These are phyloP conservation scores for Linnemannia schmuckeri DNA, from an alignment of 192 early-diverging fungal species.

Conservation along the genomic window DNA sequence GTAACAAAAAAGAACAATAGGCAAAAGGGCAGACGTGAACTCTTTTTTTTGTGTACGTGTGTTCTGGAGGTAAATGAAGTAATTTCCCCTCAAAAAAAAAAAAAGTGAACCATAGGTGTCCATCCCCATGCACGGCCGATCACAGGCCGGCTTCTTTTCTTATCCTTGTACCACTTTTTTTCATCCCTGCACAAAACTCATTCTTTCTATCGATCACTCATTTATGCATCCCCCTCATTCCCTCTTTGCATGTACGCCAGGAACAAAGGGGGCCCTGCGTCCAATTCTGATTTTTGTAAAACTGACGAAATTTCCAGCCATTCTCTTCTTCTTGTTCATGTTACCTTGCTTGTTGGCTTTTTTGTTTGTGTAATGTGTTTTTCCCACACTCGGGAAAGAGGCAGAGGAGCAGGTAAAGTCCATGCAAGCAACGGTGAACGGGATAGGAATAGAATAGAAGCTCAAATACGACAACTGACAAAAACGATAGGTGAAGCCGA, in stretches of 20 bases:
- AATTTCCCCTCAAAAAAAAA: no score
- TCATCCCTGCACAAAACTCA: background rate
- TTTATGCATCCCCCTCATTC: background rate
- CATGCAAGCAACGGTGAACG: background rate
- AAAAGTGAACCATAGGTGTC: no score
- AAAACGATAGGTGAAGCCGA: background rate
- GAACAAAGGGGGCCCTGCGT: background rate
- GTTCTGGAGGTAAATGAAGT: no score
- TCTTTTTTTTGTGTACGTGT: no score
- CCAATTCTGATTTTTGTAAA: background rate
- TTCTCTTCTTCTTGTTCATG: no score
- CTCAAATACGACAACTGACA: background rate
- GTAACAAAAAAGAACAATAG: no score
- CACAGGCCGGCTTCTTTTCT: no score
- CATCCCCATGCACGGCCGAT: no score
- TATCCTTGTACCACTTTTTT: background rate
- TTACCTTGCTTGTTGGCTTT: background rate
- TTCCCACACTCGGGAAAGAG: background rate
- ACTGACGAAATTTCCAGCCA: no score
- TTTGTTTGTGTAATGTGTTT: background rate
- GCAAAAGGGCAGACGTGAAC: no score
- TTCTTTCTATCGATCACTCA: background rate
- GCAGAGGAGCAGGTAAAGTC: background rate
- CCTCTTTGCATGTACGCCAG: background rate
- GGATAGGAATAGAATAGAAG: background rate